Evolutionary conservation across 345 rosid genomes (phyloP), one percentile per base, ranked within the genome.

Genomic region (Linum usitatissimum): DNA sequence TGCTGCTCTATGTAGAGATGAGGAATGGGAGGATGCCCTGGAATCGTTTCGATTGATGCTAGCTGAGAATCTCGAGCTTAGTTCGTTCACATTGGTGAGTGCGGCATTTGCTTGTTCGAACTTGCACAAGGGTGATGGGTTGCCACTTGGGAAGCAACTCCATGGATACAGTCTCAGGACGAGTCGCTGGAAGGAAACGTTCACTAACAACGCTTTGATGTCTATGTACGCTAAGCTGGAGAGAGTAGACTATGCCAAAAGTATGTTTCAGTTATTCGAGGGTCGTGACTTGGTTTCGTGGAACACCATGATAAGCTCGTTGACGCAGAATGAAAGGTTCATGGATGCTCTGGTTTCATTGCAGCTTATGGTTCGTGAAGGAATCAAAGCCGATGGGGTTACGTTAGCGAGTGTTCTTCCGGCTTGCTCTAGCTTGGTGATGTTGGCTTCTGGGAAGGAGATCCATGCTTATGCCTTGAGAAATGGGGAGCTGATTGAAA

Each of bases 331-430:
- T 71, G 85, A 87, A 28, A 68, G 68, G 71, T 85, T 83, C 66
- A 19, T 65, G 62, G 91, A 89, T 62, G 91, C 97, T 5, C 30
- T 89, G 56, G 31, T 66, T 42, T 74, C 76, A 66, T 68, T 92
- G 55, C 68, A 66, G 0, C 73, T 40, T 48, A 85, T 89, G 98
- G 81, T 81, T 62, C 71, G 30, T 34, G 55, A 80, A 62, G 90
- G 88, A 60, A 73, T 78, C 65, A 81, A 79, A 60, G 93, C 90
- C 5, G 94, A 89, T 66, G 88, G 85, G 42, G 81, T 92, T 58
- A 87, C 96, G 7, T 65, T 87, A 18, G 83, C 98, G 9, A 92
- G 97, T 57, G 83, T 84, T 34, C 98, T 92, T 63, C 97, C 98
- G 34, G 84, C 84, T 4, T 92, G 98, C 67, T 79, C 98, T 8